Evolutionary conservation across 78 protist species (phyloP).

Genomic region (Dictyostelium discoideum): DNA sequence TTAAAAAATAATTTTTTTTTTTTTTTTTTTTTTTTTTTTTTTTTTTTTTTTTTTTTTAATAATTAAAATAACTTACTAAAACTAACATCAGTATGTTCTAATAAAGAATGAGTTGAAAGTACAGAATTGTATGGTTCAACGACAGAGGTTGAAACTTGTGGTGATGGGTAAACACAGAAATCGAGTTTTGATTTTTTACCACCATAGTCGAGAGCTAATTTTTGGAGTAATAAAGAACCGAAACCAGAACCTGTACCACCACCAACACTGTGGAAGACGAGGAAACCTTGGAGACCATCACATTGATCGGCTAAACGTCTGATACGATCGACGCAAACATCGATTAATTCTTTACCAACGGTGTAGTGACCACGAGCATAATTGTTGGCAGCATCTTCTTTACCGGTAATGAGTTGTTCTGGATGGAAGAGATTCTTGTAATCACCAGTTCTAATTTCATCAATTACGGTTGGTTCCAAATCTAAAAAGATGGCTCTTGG

Average conservation of each 20-base stretch:
- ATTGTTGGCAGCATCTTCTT: constrained; percentile 97
- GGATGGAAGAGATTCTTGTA: constrained; percentile 96
- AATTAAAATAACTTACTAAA: constrained; percentile 12
- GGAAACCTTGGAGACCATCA: constrained; percentile 99
- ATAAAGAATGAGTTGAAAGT: constrained; percentile 95
- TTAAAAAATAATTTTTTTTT: too few relatives aligned
- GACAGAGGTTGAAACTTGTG: constrained; percentile 93
- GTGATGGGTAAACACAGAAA: constrained; percentile 93
- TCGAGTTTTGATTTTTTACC: constrained; percentile 93
- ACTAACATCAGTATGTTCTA: constrained; percentile 95
- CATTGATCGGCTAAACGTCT: constrained; percentile 99
- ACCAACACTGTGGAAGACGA: constrained; percentile 93
- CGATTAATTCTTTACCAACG: constrained; percentile 96
- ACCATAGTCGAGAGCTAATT: constrained; percentile 95
- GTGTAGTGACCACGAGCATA: constrained; percentile 97
- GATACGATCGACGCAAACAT: constrained; percentile 96
- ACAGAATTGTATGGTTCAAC: constrained; percentile 98
- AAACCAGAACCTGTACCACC: constrained; percentile 98
- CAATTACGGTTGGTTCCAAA: constrained; percentile 95
- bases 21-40: too few relatives aligned
- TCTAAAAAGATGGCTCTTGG: constrained; percentile 97
- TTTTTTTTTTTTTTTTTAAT: background rate
- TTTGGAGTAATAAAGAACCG: constrained; percentile 95
- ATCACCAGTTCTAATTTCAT: constrained; percentile 95
- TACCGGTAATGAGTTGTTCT: constrained; percentile 98